Conservation (phyloP, 1,139 yeast species). For the Blastobotrys indianensis region DNA sequence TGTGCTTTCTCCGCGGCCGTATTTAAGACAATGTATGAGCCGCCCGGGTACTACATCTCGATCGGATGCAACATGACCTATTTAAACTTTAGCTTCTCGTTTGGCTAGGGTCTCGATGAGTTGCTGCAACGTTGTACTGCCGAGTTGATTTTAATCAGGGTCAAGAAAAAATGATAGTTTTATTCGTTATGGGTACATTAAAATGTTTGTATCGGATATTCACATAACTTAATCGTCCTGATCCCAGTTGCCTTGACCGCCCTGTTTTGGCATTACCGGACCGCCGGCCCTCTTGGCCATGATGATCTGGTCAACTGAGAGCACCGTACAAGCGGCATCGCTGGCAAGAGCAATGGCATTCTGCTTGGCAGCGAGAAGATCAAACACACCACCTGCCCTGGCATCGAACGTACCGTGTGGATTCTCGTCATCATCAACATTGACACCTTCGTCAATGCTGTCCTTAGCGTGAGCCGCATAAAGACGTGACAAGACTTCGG, state of each 20-base stretch:
- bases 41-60: too few relatives aligned
- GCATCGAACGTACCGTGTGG: constrained; percentile 67
- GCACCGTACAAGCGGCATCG: constrained; percentile 87
- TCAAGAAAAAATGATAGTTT: too few relatives aligned
- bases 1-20: too few relatives aligned
- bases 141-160: too few relatives aligned
- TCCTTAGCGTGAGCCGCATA: constrained; percentile 73
- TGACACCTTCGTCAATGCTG: constrained; percentile 37
- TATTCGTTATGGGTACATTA: too few relatives aligned
- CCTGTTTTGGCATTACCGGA: constrained; percentile 84
- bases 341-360: constrained; percentile 92
- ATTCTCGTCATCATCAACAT: constrained; percentile 68
- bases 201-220: too few relatives aligned
- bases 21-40: too few relatives aligned
- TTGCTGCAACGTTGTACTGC: too few relatives aligned
- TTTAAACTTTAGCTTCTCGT: too few relatives aligned
- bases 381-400: constrained; percentile 63
- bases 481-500: constrained; percentile 78
- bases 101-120: too few relatives aligned
- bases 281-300: constrained; percentile 98
- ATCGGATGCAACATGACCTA: too few relatives aligned
- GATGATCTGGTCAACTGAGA: constrained; percentile 85
- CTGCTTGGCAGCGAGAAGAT: constrained; percentile 71
- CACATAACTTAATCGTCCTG: constrained; percentile 59
- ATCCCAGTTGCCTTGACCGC: constrained; percentile 95